phyloP scores from a whole-genome alignment of 2,329 filamentous ascomycete genomes.

The Alternaria infectoria region DNA sequence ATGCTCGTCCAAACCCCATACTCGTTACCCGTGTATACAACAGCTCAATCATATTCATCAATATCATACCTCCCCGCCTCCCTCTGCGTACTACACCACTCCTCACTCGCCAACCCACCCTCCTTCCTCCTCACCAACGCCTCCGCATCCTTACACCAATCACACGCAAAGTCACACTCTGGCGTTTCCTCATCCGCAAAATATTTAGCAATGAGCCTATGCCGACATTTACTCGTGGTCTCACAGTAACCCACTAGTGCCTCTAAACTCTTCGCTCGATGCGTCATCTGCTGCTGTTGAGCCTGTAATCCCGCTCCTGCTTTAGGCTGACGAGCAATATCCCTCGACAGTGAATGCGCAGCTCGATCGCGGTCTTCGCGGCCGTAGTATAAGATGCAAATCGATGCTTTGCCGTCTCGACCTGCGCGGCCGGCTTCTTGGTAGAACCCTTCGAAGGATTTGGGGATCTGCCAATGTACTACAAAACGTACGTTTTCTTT shows the following conservation, averaged over 20 bases:
- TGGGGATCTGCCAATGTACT: conserved; percentile 90
- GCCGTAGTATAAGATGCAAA: conserved; percentile 90
- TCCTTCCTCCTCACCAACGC: conserved; percentile 53
- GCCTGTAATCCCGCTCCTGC: conserved; percentile 47
- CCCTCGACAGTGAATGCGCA: conserved; percentile 58
- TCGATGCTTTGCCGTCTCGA: conserved; percentile 83
- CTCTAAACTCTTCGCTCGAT: conserved; percentile 54
- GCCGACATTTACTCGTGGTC: conserved; percentile 73
- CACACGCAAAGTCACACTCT: conserved; percentile 56
- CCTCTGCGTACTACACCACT: conserved; percentile 57
- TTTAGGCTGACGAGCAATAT: conserved; percentile 57
- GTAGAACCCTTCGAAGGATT: conserved; percentile 94
- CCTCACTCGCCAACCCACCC: conserved; percentile 54
- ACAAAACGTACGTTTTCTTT: conserved; percentile 95
- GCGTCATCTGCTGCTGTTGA: conserved; percentile 46
- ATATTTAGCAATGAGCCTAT: conserved; percentile 54
- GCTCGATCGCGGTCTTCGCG: conserved; percentile 83
- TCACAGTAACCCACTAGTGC: conserved; percentile 83
- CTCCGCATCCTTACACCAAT: conserved; percentile 55
- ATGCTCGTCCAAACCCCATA: not conserved
- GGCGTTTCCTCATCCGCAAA: conserved; percentile 44
- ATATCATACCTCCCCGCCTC: conserved; percentile 51
- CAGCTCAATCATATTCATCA: conserved; percentile 44
- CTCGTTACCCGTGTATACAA: not conserved
- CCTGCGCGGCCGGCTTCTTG: conserved; percentile 94